Base-by-base conservation (phyloP, 345 rosid species). In the Camelina laxa region DNA sequence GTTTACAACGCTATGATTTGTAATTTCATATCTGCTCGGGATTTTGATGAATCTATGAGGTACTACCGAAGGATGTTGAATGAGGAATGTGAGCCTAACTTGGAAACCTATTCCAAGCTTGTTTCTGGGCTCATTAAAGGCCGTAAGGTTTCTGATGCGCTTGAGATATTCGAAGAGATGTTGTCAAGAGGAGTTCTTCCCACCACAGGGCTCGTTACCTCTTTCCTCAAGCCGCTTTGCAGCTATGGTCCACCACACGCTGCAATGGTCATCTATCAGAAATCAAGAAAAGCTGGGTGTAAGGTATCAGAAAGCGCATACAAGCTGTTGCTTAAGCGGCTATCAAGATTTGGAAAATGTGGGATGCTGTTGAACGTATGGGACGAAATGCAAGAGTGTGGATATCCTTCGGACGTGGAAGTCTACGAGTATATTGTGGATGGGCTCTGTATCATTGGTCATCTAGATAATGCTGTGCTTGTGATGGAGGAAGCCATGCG, bases 231-330 rank as follows among this genome's bases (percentile, higher is more conserved):
- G 69, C 90, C 87, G 17, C 79, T 94, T 35, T 91, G 98, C 55
- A 68, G 88, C 76, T 88, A 82, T 55, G 98, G 98, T 77, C 97
- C 98, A 31, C 98, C 98, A 19, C 82, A 89, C 58, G 96, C 95
- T 69, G 97, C 98, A 6, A 75, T 90, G 88, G 76, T 73, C 78
- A 79, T 94, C 35, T 91, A 90, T 80, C 82, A 84, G 81, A 91
- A 84, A 74, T 87, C 93, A 35, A 85, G 88, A 72, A 90, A 85
- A 76, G 86, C 72, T 2, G 95, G 97, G 13, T 90, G 96, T 78
- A 77, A 33, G 50, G 54, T 91, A 77, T 94, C 98, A 19, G 58
- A 80, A 3, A 85, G 75, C 20, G 90, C 93, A 19, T 94, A 87
- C 79, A 94, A 94, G 87, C 73, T 87, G 58, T 79, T 94, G 80